Evolutionary conservation across 495 filamentous ascomycete genomes (phyloP).

Genomic region (Astrocystis sublimbata): DNA sequence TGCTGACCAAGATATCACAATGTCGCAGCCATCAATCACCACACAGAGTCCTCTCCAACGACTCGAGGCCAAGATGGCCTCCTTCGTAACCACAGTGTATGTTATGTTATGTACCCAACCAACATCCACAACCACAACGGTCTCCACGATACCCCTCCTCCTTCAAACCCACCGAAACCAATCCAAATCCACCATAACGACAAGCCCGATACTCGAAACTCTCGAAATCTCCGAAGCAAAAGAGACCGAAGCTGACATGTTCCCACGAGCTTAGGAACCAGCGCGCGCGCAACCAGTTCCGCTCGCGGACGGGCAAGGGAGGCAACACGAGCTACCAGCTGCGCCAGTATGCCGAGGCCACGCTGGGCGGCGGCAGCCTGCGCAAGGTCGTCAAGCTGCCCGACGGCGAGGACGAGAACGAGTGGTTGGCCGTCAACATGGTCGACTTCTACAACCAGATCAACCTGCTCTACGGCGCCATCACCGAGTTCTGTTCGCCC

Average conservation of each 20-base stretch:
- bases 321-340: conserved; percentile 90
- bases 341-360: conserved; percentile 96
- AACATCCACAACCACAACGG: neutral
- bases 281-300: conserved; percentile 85
- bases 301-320: conserved; percentile 85
- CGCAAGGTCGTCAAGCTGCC: conserved; percentile 95
- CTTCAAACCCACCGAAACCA: too few relatives aligned
- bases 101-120: conserved; percentile 9
- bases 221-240: too few relatives aligned
- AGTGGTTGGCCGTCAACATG: conserved; percentile 98
- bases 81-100: conserved; percentile 56
- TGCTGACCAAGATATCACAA: conserved; percentile 23
- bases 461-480: conserved; percentile 96
- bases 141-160: neutral
- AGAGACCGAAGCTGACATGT: neutral
- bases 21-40: conserved; percentile 26
- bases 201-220: too few relatives aligned
- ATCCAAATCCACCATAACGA: too few relatives aligned
- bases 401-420: conserved; percentile 94
- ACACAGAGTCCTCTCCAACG: conserved; percentile 18
- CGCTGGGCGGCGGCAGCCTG: conserved; percentile 89
- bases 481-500: conserved; percentile 98
- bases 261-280: conserved; percentile 68
- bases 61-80: conserved; percentile 43
- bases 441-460: conserved; percentile 99